Evolutionary conservation across 2,329 filamentous ascomycete genomes (phyloP).

Genomic region (Colletotrichum shisoi): DNA sequence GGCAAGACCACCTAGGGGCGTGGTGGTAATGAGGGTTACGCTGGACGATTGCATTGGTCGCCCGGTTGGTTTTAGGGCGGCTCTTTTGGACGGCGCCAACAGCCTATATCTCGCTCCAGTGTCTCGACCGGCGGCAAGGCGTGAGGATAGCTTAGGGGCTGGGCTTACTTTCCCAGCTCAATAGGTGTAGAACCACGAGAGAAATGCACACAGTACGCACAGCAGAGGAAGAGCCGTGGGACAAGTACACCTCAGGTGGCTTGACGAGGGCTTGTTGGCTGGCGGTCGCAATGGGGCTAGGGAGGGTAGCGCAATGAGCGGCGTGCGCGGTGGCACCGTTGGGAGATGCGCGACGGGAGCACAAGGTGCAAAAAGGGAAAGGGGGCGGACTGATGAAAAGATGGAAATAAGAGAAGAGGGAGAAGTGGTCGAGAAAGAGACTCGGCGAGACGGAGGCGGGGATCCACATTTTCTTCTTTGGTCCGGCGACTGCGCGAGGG

Average conservation of each 20-base stretch:
- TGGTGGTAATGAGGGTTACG: slow-evolving; percentile 8
- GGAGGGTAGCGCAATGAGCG: slow-evolving; percentile 9
- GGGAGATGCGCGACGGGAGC: slow-evolving; percentile 14
- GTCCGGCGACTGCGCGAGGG: slow-evolving; percentile 23
- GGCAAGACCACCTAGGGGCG: slow-evolving; percentile 23
- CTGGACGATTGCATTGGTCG: slow-evolving; percentile 25
- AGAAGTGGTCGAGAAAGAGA: slow-evolving; percentile 20
- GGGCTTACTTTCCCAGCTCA: neutral
- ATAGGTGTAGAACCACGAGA: neutral
- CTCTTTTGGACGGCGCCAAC: slow-evolving; percentile 12
- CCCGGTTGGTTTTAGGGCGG: slow-evolving; percentile 5
- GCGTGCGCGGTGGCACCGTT: slow-evolving; percentile 21
- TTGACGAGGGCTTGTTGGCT: slow-evolving; percentile 23
- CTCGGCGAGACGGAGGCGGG: slow-evolving; percentile 17
- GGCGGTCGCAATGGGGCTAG: slow-evolving; percentile 31
- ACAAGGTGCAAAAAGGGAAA: slow-evolving; percentile 30
- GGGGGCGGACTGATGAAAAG: slow-evolving; percentile 16
- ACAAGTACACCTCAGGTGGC: slow-evolving; percentile 18
- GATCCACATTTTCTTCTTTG: neutral
- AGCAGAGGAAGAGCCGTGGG: slow-evolving; percentile 10
- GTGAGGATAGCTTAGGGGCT: slow-evolving; percentile 15
- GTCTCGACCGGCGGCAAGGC: slow-evolving; percentile 20
- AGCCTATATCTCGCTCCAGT: neutral
- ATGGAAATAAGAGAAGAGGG: neutral
- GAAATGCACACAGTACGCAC: slow-evolving; percentile 34